A percentile compares a stretch with the other conserved stretches of the same genome.
These are phyloP conservation scores for Scolecobasidium constrictum DNA, from an alignment of 2,329 filamentous ascomycete species.

Conservation along the genomic window DNA sequence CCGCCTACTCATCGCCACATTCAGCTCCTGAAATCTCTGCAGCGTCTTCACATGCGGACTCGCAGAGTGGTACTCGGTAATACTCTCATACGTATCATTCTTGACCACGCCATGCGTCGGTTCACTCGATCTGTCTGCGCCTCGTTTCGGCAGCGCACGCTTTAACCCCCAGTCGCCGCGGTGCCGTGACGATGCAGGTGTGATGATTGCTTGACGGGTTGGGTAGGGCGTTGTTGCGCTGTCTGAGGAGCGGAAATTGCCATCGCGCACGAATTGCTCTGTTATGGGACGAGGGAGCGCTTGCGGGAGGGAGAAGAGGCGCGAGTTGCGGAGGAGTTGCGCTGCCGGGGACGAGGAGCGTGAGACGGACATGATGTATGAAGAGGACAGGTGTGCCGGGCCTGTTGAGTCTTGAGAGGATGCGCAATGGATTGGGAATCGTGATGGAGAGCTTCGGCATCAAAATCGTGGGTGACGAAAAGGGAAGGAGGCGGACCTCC, in stretches of 20 bases:
- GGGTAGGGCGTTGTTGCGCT: slow-evolving; percentile 68
- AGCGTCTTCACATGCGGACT: slow-evolving; percentile 72
- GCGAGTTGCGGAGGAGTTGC: slow-evolving; percentile 70
- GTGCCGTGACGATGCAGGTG: slow-evolving; percentile 58
- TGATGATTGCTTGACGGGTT: slow-evolving; percentile 73
- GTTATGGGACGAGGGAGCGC: slow-evolving; percentile 54
- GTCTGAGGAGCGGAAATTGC: slow-evolving; percentile 42
- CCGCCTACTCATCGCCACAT: slow-evolving; percentile 46
- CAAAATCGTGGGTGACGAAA: too few species aligned
- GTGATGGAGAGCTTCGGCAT: too few species aligned
- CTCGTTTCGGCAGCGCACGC: slow-evolving; percentile 65
- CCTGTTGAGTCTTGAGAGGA: too few species aligned
- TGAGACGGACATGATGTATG: neutral
- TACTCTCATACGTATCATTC: slow-evolving; percentile 77
- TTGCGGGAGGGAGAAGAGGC: slow-evolving; percentile 77
- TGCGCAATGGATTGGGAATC: too few species aligned
- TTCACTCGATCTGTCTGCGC: slow-evolving; percentile 57
- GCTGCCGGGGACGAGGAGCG: slow-evolving; percentile 45
- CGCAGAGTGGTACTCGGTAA: slow-evolving; percentile 80
- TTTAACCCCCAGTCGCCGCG: slow-evolving; percentile 92
- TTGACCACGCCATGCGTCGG: slow-evolving; percentile 32
- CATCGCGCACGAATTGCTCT: slow-evolving; percentile 32
- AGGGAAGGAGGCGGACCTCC: too few species aligned
- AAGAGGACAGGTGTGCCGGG: too few species aligned
- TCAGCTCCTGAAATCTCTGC: slow-evolving; percentile 77